Base-by-base conservation (phyloP, 2,329 filamentous ascomycete genomes). In the Penicillium occitanis region DNA sequence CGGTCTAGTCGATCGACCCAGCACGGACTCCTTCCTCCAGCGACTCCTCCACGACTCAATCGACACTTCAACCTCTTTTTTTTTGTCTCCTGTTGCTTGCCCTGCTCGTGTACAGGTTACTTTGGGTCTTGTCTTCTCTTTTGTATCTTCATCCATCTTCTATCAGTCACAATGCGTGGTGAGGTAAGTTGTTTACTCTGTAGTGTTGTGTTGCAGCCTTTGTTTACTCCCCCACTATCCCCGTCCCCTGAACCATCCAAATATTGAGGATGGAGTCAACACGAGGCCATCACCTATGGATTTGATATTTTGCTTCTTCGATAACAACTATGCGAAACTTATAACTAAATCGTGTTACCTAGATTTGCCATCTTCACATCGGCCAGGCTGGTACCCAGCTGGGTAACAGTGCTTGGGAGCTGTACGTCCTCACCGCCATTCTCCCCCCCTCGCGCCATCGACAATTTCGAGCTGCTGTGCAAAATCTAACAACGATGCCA, bases 371-470 rank as follows among this genome's bases (percentile, higher is more conserved):
- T 78, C 80, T 90, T 72, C 87, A 89, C 76, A 87, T 90, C 77
- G 87, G 87, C 78, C 87, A 90, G 80, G 87, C 87, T 78, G 87
- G 87, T 77, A 84, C 82, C 64, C 87, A 90, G 82, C 84, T 90
- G 67, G 87, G 87, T 73, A 89, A 89, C 80, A 86, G 84, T 74
- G 87, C 87, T 71, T 90, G 87, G 87, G 87, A 90, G 79, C 83
- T 89, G 87, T 89, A 85, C 70, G 86, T 77, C 50, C 67, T 69
- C 71, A 75, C 73, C 75, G 71, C 74, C 73, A 71, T 70, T 74
- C 68, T 63, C 67, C 50, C 53, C 61, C 63, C 58, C 63, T 63
- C 22, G 35, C 35, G n/a, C 57, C 14, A 46, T n/a, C 22, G 10
- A 64, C 61, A 25, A 53, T 10, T 10, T 28, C 35, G 30, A 35